A percentile compares a stretch with the other conserved stretches of the same genome.
phyloP scores from a whole-genome alignment of 257 asterid species.

The Nicotiana otophora region DNA sequence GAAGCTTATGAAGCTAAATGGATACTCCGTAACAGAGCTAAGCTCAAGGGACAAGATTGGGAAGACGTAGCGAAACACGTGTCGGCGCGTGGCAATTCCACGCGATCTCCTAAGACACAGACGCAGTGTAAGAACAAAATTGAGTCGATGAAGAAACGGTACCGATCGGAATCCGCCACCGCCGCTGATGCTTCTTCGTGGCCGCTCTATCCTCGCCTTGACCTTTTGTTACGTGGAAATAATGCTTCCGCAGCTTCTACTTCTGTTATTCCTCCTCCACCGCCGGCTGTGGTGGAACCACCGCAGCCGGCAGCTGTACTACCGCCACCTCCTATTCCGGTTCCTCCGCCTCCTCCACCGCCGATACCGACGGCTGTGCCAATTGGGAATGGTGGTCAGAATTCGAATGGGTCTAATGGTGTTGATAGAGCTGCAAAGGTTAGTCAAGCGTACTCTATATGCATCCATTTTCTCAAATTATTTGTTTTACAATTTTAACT shows the following conservation, averaged over 20 bases:
- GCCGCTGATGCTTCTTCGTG: constrained; percentile 58
- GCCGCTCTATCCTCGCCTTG: constrained; percentile 76
- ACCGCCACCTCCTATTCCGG: neutral
- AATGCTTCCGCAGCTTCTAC: constrained; percentile 14
- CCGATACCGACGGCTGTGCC: constrained; percentile 16
- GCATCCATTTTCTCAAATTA: neutral
- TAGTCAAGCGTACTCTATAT: constrained; percentile 9
- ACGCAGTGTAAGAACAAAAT: constrained; percentile 91
- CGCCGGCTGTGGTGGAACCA: constrained; percentile 11
- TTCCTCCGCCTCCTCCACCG: neutral
- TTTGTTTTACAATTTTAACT: neutral
- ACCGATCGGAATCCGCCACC: constrained; percentile 70
- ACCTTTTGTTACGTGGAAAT: constrained; percentile 70
- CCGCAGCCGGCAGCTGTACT: neutral
- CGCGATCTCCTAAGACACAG: constrained; percentile 60
- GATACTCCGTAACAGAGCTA: constrained; percentile 75
- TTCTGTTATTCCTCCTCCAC: neutral
- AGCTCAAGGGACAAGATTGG: constrained; percentile 92
- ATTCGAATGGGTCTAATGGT: constrained; percentile 44
- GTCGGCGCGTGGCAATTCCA: constrained; percentile 34
- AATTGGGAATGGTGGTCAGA: constrained; percentile 25
- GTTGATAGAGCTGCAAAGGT: constrained; percentile 53
- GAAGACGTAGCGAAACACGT: constrained; percentile 77
- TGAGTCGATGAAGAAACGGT: constrained; percentile 92
- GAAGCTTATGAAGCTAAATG: constrained; percentile 80